phyloP scores from a whole-genome alignment of 2,329 filamentous ascomycete genomes.

The Acephala macrosclerotiorum region DNA sequence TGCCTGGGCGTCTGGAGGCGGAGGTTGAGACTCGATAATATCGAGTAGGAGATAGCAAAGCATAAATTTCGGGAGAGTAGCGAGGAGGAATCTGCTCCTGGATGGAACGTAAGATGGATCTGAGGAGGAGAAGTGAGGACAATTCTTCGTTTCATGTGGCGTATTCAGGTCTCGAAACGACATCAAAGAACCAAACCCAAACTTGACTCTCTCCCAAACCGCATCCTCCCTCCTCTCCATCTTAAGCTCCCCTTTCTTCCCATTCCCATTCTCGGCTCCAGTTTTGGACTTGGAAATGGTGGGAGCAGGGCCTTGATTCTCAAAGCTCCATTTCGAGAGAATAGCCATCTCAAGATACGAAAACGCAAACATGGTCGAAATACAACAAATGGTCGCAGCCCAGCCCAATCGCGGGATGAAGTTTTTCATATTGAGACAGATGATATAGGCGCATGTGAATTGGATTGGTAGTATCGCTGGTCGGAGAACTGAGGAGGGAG shows the following conservation, averaged over 20 bases:
- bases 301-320: constrained; percentile 11
- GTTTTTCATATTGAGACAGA: not conserved
- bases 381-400: not conserved
- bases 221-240: constrained; percentile 8
- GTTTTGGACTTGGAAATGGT: not conserved
- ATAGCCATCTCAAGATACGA: constrained; percentile 14
- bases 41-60: constrained; percentile 15
- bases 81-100: constrained; percentile 1
- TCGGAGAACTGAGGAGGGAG: not conserved
- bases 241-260: not conserved
- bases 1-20: constrained; percentile 6
- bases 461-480: not conserved
- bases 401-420: not conserved
- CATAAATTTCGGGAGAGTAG: not conserved
- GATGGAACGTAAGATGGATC: constrained; percentile 16
- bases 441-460: not conserved
- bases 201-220: not conserved
- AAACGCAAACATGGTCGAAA: constrained; percentile 4
- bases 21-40: constrained; percentile 17
- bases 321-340: constrained; percentile 16
- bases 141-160: constrained; percentile 12
- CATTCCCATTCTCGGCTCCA: not conserved
- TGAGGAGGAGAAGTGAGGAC: constrained; percentile 14
- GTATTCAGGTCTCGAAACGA: constrained; percentile 15
- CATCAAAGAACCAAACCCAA: constrained; percentile 9